Conservation (phyloP, 2,329 filamentous ascomycete genomes). For the Aspergillus ochraceus region DNA sequence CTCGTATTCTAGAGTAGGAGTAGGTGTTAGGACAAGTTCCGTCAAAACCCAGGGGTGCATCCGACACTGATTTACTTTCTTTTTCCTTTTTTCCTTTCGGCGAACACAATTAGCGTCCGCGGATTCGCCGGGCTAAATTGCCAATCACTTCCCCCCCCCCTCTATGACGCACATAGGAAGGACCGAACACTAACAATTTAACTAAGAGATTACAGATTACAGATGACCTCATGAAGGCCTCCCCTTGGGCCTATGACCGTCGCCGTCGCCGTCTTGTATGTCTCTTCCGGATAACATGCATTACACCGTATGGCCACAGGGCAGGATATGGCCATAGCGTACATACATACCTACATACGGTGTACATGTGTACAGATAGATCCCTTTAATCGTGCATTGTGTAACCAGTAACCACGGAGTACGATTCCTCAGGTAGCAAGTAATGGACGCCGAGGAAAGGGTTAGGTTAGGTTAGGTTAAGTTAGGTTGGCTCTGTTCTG, state of each 20-base stretch:
- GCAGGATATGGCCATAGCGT: conserved; percentile 4
- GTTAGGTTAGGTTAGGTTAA: too few species aligned
- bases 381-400: not conserved
- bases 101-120: not conserved
- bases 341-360: not conserved
- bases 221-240: conserved; percentile 4
- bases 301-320: not conserved
- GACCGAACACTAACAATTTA: not conserved
- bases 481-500: not conserved
- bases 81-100: too few species aligned
- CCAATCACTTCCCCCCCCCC: not conserved
- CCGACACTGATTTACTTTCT: conserved; percentile 2
- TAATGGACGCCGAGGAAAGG: too few species aligned
- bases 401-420: not conserved
- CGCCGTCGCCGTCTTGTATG: not conserved
- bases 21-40: not conserved
- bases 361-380: not conserved
- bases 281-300: not conserved
- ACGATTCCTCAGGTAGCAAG: not conserved
- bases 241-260: not conserved
- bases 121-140: not conserved
- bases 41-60: not conserved
- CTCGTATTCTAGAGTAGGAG: not conserved
- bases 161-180: not conserved
- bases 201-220: not conserved